Conservation (phyloP, 2,329 filamentous ascomycete species). For the Penicillium decumbens region DNA sequence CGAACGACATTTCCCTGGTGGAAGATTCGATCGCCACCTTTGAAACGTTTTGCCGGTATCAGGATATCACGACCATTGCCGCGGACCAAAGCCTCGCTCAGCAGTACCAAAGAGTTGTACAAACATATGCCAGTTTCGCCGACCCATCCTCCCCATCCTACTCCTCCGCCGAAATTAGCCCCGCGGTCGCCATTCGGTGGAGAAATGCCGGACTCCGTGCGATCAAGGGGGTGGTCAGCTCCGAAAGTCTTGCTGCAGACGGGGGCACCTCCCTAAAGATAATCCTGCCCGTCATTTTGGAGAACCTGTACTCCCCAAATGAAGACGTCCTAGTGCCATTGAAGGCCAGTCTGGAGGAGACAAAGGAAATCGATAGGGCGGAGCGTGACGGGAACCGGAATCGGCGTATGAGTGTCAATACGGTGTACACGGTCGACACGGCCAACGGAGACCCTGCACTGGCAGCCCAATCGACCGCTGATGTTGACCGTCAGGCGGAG, state of each 20-base stretch:
- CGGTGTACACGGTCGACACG: conserved; percentile 67
- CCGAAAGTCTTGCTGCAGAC: conserved; percentile 71
- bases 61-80: conserved; percentile 78
- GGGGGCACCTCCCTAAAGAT: conserved; percentile 70
- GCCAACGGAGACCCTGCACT: conserved; percentile 61
- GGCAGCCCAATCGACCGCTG: conserved; percentile 72
- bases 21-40: conserved; percentile 86
- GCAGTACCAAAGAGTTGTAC: conserved; percentile 78
- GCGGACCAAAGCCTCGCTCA: conserved; percentile 78
- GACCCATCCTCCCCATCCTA: conserved; percentile 53
- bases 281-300: conserved; percentile 77
- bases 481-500: conserved; percentile 85
- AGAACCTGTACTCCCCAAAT: conserved; percentile 68
- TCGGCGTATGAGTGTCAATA: conserved; percentile 73
- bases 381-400: conserved; percentile 61
- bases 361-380: conserved; percentile 65
- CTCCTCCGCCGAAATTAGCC: conserved; percentile 55
- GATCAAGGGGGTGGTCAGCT: conserved; percentile 73
- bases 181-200: conserved; percentile 74
- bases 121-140: conserved; percentile 73
- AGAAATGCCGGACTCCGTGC: conserved; percentile 69
- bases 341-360: conserved; percentile 60
- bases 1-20: conserved; percentile 84
- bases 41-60: conserved; percentile 79
- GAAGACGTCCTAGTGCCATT: conserved; percentile 65